phyloP scores from a whole-genome alignment of 1,284 basidiomycete species.

The Boletus hoseneyae region DNA sequence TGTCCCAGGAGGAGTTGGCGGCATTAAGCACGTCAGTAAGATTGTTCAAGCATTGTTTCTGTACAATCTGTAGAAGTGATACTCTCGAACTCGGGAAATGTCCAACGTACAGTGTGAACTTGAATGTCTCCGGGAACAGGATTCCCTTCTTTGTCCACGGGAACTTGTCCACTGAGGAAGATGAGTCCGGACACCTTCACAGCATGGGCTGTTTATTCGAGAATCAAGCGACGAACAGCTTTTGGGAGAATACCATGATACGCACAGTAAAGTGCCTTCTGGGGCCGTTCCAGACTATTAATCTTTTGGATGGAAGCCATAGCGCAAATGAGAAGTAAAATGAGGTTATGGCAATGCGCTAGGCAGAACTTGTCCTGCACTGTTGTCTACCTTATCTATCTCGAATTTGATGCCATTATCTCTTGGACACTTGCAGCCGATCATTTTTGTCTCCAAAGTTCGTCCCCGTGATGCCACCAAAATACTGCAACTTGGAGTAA shows the following conservation, averaged over 20 bases:
- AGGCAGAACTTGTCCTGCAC: neutral
- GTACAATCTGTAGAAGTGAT: neutral
- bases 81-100: slow-evolving; percentile 1
- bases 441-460: neutral
- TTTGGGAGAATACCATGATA: neutral
- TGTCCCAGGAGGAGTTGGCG: slow-evolving; percentile 55
- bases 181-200: slow-evolving; percentile 54
- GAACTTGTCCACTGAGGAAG: slow-evolving; percentile 58
- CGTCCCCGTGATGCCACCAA: neutral
- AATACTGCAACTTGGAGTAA: neutral
- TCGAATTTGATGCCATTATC: slow-evolving; percentile 1
- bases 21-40: slow-evolving; percentile 49
- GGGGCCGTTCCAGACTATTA: slow-evolving; percentile 43
- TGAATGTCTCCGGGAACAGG: slow-evolving; percentile 51
- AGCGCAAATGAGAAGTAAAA: slow-evolving; percentile 1
- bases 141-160: slow-evolving; percentile 44
- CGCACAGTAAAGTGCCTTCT: slow-evolving; percentile 49
- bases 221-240: neutral
- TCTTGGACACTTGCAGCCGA: neutral
- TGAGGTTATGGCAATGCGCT: neutral
- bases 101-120: slow-evolving; percentile 50
- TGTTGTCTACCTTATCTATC: neutral
- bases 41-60: slow-evolving; percentile 57
- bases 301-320: slow-evolving; percentile 49
- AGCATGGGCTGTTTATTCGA: slow-evolving; percentile 43